phyloP scores from a whole-genome alignment of 371 early-diverging fungal species.

The Mortierella sp. region DNA sequence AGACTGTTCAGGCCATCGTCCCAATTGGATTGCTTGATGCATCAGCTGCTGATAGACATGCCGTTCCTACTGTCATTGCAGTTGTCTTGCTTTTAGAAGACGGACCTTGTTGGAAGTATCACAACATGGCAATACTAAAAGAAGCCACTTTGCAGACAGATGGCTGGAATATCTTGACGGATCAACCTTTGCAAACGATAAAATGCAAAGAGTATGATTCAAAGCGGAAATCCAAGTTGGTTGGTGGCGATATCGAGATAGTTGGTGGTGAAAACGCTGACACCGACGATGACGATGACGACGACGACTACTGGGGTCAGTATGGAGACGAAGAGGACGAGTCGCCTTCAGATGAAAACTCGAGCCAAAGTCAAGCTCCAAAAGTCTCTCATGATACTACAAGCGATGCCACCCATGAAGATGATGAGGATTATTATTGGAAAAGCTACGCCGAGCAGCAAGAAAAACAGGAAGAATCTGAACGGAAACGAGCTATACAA shows the following conservation, averaged over 20 bases:
- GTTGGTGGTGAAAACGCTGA: too few species aligned
- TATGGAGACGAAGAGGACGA: constrained; percentile 39
- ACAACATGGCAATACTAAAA: constrained; percentile 15
- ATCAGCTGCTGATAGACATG: not conserved
- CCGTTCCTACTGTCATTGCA: not conserved
- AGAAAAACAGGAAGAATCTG: constrained; percentile 16
- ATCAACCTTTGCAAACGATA: not conserved
- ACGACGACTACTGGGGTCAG: constrained; percentile 52
- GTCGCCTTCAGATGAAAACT: constrained; percentile 19
- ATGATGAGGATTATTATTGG: constrained; percentile 47
- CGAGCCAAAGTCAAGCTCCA: not conserved
- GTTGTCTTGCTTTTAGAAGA: constrained; percentile 24
- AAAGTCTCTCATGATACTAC: not conserved
- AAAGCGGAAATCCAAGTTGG: not conserved
- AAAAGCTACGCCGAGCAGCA: constrained; percentile 36
- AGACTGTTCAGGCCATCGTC: constrained; percentile 41
- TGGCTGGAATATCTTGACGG: constrained; percentile 22
- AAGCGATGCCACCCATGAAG: not conserved
- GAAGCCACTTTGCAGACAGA: constrained; percentile 9
- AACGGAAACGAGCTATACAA: constrained; percentile 22
- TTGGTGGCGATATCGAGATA: not conserved
- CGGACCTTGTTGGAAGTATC: constrained; percentile 37
- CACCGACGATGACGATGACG: constrained; percentile 28
- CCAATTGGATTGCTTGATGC: constrained; percentile 25
- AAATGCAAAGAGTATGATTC: not conserved